phyloP scores from a whole-genome alignment of 2,329 filamentous ascomycete genomes.

The Botryosphaeria agaves region DNA sequence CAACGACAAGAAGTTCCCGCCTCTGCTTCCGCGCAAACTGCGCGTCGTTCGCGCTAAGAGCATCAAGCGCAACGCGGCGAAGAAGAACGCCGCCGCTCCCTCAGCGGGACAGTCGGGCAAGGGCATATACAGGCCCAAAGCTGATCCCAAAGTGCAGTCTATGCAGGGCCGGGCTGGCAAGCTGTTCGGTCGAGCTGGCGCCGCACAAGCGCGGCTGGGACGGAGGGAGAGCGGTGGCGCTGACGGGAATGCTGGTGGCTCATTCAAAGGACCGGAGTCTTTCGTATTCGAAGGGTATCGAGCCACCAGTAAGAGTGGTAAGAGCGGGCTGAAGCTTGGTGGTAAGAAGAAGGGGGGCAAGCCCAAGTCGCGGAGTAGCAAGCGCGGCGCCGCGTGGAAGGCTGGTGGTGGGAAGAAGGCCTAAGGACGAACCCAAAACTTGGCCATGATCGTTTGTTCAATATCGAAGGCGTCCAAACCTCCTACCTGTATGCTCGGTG shows the following conservation, averaged over 20 bases:
- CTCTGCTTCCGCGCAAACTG: constrained; percentile 76
- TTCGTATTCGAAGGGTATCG: constrained; percentile 72
- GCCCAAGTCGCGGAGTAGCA: constrained; percentile 24
- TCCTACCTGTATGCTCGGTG: too few species aligned
- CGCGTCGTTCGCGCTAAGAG: constrained; percentile 78
- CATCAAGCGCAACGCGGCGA: constrained; percentile 30
- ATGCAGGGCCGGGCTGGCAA: constrained; percentile 56
- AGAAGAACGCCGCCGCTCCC: constrained; percentile 14
- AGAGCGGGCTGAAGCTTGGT: constrained; percentile 41
- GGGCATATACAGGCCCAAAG: constrained; percentile 48
- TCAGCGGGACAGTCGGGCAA: constrained; percentile 11
- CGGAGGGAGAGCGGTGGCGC: constrained; percentile 2
- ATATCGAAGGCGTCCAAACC: too few species aligned
- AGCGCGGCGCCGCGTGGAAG: constrained; percentile 28
- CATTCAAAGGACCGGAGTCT: constrained; percentile 42
- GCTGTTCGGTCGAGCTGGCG: constrained; percentile 53
- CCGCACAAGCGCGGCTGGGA: constrained; percentile 20
- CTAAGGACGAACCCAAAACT: too few species aligned
- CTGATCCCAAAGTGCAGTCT: constrained; percentile 51
- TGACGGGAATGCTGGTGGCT: constrained; percentile 9
- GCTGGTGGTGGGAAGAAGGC: constrained; percentile 17
- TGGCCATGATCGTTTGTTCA: too few species aligned
- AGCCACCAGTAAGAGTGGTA: constrained; percentile 49
- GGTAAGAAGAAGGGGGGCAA: constrained; percentile 31
- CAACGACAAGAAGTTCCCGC: constrained; percentile 83